phyloP scores from a whole-genome alignment of 768 basidiomycete species.

The Nevesoporus exiguus region DNA sequence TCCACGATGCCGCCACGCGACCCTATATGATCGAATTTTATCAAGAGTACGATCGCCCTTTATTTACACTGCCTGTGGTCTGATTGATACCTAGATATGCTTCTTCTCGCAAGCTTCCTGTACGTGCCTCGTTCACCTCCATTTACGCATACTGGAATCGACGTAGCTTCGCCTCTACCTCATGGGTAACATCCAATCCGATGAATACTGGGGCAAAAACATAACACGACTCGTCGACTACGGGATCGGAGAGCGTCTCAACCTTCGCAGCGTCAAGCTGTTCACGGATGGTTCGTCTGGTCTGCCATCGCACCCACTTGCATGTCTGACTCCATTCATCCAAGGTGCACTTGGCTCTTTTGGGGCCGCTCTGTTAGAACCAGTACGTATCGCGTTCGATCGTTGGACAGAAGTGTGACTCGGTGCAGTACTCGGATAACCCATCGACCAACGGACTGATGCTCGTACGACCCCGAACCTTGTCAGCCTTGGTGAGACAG shows the following conservation, averaged over 20 bases:
- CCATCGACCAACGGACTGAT: conserved; percentile 70
- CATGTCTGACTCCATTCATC: conserved; percentile 6
- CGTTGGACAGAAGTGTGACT: neutral
- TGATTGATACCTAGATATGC: conserved; percentile 52
- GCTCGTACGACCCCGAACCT: conserved; percentile 49
- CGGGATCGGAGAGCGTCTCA: conserved; percentile 51
- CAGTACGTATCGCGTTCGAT: conserved; percentile 29
- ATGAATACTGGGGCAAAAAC: conserved; percentile 63
- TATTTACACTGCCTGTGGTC: neutral
- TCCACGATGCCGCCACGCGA: conserved; percentile 75
- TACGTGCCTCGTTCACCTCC: conserved; percentile 31
- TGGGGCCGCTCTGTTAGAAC: conserved; percentile 84
- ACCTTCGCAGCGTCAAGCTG: conserved; percentile 66
- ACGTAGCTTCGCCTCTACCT: conserved; percentile 55
- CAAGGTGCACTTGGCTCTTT: conserved; percentile 88
- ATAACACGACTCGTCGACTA: conserved; percentile 59
- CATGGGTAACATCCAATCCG: conserved; percentile 52
- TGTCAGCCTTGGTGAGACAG: conserved; percentile 51
- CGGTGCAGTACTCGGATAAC: conserved; percentile 64
- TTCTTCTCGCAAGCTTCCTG: conserved; percentile 63
- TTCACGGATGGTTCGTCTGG: conserved; percentile 61
- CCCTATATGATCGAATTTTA: conserved; percentile 59
- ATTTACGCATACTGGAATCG: neutral
- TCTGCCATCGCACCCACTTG: neutral
- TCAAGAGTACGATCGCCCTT: conserved; percentile 47